phyloP scores from a whole-genome alignment of 495 filamentous ascomycete genomes.

The Neurospora sp. region DNA sequence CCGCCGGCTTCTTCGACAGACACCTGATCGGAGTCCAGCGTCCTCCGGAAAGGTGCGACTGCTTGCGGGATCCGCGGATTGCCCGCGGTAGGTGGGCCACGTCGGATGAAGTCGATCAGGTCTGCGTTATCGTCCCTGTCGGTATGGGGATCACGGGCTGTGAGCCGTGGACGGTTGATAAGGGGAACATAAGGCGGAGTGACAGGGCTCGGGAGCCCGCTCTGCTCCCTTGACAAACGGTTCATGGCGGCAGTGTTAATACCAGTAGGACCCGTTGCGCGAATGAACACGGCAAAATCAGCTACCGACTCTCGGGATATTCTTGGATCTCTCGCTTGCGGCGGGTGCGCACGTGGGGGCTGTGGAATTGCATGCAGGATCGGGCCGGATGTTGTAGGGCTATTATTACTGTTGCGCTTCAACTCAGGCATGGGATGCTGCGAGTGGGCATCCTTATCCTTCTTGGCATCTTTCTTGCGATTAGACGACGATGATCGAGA shows the following conservation, averaged over 20 bases:
- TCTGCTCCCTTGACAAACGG: neutral
- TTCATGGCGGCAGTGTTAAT: constrained; percentile 15
- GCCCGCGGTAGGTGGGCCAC: constrained; percentile 51
- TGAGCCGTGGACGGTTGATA: constrained; percentile 37
- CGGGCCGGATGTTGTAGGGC: neutral
- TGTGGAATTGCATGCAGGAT: constrained; percentile 3
- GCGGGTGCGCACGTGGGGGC: constrained; percentile 15
- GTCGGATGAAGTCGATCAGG: constrained; percentile 87
- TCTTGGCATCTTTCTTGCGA: constrained; percentile 20
- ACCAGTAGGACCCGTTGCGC: constrained; percentile 61
- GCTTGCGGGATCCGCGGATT: constrained; percentile 66
- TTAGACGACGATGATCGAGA: constrained; percentile 32
- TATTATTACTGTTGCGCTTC: constrained; percentile 12
- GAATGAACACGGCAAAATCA: constrained; percentile 81
- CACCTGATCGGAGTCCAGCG: constrained; percentile 76
- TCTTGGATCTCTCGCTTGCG: constrained; percentile 58
- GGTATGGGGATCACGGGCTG: constrained; percentile 62
- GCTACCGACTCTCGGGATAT: constrained; percentile 51
- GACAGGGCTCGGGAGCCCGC: neutral
- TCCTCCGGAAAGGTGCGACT: constrained; percentile 75
- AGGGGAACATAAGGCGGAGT: neutral
- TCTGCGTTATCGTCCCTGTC: constrained; percentile 63
- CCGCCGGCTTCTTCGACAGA: constrained; percentile 37
- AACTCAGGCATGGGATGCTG: constrained; percentile 27
- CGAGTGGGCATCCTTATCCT: constrained; percentile 29